Evolutionary conservation across 768 basidiomycete species (phyloP).

Genomic region (Tulasnella sp.): DNA sequence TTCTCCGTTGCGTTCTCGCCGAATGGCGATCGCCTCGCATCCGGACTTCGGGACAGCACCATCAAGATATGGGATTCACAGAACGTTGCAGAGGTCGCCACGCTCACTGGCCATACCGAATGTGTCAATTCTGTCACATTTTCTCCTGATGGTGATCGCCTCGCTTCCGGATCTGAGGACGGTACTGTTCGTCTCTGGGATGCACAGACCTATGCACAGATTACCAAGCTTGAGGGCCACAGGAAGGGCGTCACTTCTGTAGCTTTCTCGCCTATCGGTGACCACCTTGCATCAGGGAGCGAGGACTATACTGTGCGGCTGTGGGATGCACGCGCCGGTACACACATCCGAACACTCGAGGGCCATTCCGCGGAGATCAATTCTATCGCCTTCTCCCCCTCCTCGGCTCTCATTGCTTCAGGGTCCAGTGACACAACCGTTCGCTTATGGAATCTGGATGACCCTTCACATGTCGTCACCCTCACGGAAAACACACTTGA

Average conservation of each 20-base stretch:
- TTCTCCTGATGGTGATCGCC: neutral
- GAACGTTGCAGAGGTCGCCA: neutral
- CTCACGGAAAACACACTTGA: neutral
- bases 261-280: too few species aligned
- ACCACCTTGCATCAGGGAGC: too few species aligned
- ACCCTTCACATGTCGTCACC: neutral
- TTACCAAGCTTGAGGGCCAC: too few species aligned
- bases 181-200: neutral
- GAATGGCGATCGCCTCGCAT: neutral
- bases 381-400: neutral
- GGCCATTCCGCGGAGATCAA: neutral
- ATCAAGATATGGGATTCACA: conserved; percentile 1
- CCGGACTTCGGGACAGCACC: neutral
- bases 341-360: neutral
- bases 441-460: neutral
- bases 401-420: too few species aligned
- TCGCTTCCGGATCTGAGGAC: neutral
- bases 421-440: too few species aligned
- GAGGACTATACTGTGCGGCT: too few species aligned
- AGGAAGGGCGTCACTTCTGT: too few species aligned
- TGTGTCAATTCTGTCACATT: neutral
- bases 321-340: neutral
- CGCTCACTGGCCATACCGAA: neutral
- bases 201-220: neutral
- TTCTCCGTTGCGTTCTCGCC: neutral